Percentiles rank a stretch among this genome's conserved stretches.
phyloP scores from a whole-genome alignment of 176 grass and related monocot genomes.

The Hsuehochloa calcarea region DNA sequence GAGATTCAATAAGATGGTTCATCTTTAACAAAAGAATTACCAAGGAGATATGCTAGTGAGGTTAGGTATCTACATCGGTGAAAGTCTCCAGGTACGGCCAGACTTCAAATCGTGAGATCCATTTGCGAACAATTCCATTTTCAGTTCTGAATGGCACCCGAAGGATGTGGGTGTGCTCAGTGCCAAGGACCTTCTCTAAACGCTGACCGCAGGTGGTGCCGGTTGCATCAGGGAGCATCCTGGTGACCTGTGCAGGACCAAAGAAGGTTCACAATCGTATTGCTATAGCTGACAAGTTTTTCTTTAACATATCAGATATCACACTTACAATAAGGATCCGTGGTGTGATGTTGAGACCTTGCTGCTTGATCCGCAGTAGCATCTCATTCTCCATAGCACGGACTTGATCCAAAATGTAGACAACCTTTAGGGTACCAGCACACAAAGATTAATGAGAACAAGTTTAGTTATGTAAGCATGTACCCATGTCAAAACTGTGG shows the following conservation, averaged over 20 bases:
- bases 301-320: neutral
- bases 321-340: conserved; percentile 93
- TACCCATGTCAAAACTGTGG: neutral
- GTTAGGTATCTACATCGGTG: conserved; percentile 66
- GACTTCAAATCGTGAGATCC: conserved; percentile 99
- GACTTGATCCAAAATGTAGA: conserved; percentile 99
- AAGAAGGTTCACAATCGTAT: neutral
- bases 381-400: conserved; percentile 97
- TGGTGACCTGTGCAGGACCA: conserved; percentile 64
- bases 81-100: conserved; percentile 98
- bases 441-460: conserved; percentile 15
- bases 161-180: conserved; percentile 93
- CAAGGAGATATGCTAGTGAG: neutral
- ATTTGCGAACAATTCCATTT: conserved; percentile 90
- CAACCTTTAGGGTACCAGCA: conserved; percentile 53
- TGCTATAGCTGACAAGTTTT: neutral
- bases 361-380: conserved; percentile 92
- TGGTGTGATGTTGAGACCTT: conserved; percentile 93
- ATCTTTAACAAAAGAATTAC: neutral
- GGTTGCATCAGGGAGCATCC: conserved; percentile 87
- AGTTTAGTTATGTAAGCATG: neutral
- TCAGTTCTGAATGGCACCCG: conserved; percentile 98
- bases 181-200: conserved; percentile 95
- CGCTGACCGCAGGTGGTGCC: conserved; percentile 94
- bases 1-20: neutral